Evolutionary conservation across 2,329 filamentous ascomycete species (phyloP).

Genomic region (Xylaria sp.): DNA sequence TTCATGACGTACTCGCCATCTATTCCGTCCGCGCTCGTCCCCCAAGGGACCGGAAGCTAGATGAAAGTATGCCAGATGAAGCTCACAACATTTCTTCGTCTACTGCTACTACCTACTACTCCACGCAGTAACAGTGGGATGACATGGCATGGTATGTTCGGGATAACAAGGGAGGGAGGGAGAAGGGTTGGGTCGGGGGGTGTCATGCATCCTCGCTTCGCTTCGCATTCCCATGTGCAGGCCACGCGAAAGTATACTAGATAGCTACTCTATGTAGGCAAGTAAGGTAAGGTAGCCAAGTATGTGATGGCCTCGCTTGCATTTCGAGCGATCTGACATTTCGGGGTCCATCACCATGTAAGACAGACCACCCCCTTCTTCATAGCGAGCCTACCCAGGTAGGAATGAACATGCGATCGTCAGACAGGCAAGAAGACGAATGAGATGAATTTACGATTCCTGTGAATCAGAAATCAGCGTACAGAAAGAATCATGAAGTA

Average conservation of each 20-base stretch:
- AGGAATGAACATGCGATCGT: constrained; percentile 12
- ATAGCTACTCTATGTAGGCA: neutral
- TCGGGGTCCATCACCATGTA: neutral
- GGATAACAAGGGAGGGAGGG: neutral
- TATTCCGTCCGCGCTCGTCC: neutral
- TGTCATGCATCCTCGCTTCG: constrained; percentile 5
- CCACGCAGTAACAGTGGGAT: neutral
- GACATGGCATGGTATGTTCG: neutral
- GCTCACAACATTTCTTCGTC: constrained; percentile 10
- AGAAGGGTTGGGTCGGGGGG: neutral
- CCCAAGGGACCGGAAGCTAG: constrained; percentile 9
- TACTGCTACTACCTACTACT: too few relatives aligned
- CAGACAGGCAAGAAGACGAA: neutral
- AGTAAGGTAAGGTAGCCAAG: too few relatives aligned
- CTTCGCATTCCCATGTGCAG: constrained; percentile 7
- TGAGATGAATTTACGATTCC: neutral
- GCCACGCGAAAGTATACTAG: constrained; percentile 10
- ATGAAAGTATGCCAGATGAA: constrained; percentile 15
- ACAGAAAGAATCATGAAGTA: neutral
- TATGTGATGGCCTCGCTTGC: constrained; percentile 18
- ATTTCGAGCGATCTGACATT: constrained; percentile 7
- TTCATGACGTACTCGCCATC: constrained; percentile 15
- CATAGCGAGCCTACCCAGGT: neutral
- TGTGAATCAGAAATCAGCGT: constrained; percentile 1
- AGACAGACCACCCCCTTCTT: neutral